phyloP scores from a whole-genome alignment of 1,139 yeast species.

The Zhuliangozyma blackwelliae region DNA sequence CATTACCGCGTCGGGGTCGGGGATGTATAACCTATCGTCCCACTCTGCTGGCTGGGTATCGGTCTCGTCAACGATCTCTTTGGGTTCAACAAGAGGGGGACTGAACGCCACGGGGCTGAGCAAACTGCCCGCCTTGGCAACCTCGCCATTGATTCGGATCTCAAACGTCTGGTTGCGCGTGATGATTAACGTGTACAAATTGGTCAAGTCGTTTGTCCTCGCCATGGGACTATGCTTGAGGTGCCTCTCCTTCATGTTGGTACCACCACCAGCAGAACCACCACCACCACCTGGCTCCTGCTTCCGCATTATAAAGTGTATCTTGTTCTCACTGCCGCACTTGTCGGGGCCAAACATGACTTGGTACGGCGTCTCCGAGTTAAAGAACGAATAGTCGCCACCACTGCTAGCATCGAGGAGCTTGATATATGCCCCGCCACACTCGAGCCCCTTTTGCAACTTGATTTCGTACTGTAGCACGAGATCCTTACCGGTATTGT shows the following conservation, averaged over 20 bases:
- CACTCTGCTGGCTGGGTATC: conserved; percentile 73
- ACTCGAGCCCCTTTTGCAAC: conserved; percentile 66
- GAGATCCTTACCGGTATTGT: conserved; percentile 55
- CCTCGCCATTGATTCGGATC: conserved; percentile 76
- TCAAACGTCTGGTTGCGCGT: conserved; percentile 64
- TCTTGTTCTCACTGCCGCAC: conserved; percentile 77
- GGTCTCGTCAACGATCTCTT: conserved; percentile 53
- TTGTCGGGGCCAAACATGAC: conserved; percentile 94
- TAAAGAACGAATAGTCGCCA: conserved; percentile 21
- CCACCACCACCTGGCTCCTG: conserved; percentile 49
- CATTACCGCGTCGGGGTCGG: conserved; percentile 62
- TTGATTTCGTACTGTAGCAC: conserved; percentile 89
- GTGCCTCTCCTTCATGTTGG: conserved; percentile 61
- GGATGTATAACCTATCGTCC: conserved; percentile 63
- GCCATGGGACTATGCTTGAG: conserved; percentile 65
- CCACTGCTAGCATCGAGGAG: conserved; percentile 40
- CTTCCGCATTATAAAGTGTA: conserved; percentile 69
- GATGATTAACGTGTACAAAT: conserved; percentile 73
- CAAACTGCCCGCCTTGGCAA: conserved; percentile 65
- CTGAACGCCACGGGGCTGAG: conserved; percentile 47
- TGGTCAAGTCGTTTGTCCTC: conserved; percentile 51
- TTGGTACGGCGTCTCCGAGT: conserved; percentile 60
- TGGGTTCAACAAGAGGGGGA: conserved; percentile 65
- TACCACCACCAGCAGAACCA: conserved; percentile 37
- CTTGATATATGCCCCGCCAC: conserved; percentile 90